phyloP scores from a whole-genome alignment of 2,329 filamentous ascomycete species.

The Penicillium griseofulvum region DNA sequence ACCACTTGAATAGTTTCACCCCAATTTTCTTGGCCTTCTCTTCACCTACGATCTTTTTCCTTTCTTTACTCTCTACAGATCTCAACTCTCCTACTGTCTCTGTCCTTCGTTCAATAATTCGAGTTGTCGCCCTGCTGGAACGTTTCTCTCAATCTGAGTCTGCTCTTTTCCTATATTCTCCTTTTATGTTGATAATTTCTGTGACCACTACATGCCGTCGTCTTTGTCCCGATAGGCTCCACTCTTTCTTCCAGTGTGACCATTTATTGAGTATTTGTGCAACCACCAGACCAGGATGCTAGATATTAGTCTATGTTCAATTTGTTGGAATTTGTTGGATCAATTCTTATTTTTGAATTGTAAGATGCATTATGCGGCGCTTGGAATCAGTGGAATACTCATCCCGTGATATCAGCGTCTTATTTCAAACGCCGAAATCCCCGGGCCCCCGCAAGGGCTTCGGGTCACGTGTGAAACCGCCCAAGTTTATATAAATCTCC shows the following conservation, averaged over 20 bases:
- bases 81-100: conserved; percentile 3
- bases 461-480: not conserved
- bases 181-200: conserved; percentile 21
- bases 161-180: conserved; percentile 8
- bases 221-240: conserved; percentile 10
- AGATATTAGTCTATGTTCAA: conserved; percentile 11
- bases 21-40: not conserved
- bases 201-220: conserved; percentile 8
- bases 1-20: not conserved
- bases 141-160: conserved; percentile 3
- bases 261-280: conserved; percentile 13
- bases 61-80: conserved; percentile 1
- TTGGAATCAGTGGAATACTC: not conserved
- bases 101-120: conserved; percentile 9
- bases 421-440: conserved; percentile 1
- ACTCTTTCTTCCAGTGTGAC: conserved; percentile 14
- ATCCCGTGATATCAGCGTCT: not conserved
- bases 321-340: not conserved
- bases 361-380: not conserved
- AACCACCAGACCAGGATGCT: conserved; percentile 15
- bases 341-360: not conserved
- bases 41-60: conserved; percentile 2
- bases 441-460: not conserved
- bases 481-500: not conserved
- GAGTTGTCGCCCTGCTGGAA: not conserved